Evolutionary conservation across 78 protist species (phyloP), one percentile per base, ranked within the genome.

Genomic region (Anaeramoeba flamelloides): DNA sequence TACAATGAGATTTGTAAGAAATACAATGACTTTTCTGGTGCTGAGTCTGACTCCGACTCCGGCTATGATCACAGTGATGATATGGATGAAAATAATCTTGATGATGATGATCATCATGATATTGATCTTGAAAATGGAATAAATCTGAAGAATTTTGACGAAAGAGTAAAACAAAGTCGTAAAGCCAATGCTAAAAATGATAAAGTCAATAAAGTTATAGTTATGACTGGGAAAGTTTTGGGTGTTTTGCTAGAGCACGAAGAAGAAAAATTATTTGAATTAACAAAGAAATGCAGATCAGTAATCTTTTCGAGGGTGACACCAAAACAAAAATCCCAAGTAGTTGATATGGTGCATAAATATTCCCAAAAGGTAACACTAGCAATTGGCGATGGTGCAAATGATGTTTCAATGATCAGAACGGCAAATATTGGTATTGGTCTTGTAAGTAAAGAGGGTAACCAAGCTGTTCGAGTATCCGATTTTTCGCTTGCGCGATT

Each of bases 381-480:
- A 2, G 87, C 94, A 1, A 89, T 94, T 32, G 95, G 95, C 22
- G 95, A 92, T 81, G 95, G 95, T 22, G 96, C 92, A 39, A 91
- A 92, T 76, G 95, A 92, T 85, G 94, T 93, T 17, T 34, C 85
- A 36, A 94, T 94, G 97, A 91, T 94, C 75, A 53, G 17, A 53
- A 17, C 84, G 34, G 92, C 92, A 1, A 86, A 87, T 32, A 77
- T 94, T 26, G 99, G 98, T 69, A 90, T 96, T 1, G 98, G 98
- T 37, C 91, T 95, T 80, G 34, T 78, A n/a, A 98, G 99, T 36
- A 38, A 83, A 26, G 97, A 94, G 81, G 97, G 97, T 33, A 36
- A 77, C 2, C 94, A 92, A 69, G 97, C 97, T 4, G 90, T 88
- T 36, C 78, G 83, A 1, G 86, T 93, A 40, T 33, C 87, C 0